Base-by-base conservation (phyloP, 2,329 filamentous ascomycete genomes). In the Aureobasidium sp. region DNA sequence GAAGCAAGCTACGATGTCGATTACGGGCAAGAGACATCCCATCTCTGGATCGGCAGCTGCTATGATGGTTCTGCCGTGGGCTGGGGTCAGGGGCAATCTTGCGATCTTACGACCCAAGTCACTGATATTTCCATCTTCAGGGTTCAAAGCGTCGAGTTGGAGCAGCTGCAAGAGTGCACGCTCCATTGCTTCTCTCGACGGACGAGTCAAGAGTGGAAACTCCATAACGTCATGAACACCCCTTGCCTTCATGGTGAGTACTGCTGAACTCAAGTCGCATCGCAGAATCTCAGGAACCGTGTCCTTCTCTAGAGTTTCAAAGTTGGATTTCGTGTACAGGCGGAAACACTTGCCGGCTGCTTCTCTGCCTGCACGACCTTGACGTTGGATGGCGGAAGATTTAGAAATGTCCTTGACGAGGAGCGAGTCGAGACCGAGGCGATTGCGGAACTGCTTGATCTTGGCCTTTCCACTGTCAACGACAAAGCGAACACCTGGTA, bases 401-500 rank as follows among this genome's bases (percentile, higher is more conserved):
- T 91, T 90, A 0, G 92, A 97, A 35, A 99, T 94, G 0, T 91
- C 87, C 66, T 96, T 96, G 2, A 90, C 87, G 0, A 97, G 81
- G 1, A 99, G 82, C 0, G 93, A 96, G 68, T 97, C 93, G 70
- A 99, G 86, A 5, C 91, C 92, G 0, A 97, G 81, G 0, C 87
- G 83, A 17, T 88, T 84, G 15, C 92, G 87, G 72, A 91, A 99
- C 66, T 96, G 89, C 75, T 97, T 97, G 66, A 95, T 83, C 72
- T 99, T 99, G 9, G 89, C 90, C 70, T 97, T 97, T 49, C 94
- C 94, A 61, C 89, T 89, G 71, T 99, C 94, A 22, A 99, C 82
- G 11, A 99, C 93, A 68, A 89, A 94, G 5, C 90, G 85, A 7
- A 99, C 91, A 2, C 94, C 94, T 0, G 93, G 89, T 0, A 99